These are phyloP conservation scores for Holtermanniella nyarrowii DNA, from an alignment of 768 basidiomycete species.

Conservation along the genomic window DNA sequence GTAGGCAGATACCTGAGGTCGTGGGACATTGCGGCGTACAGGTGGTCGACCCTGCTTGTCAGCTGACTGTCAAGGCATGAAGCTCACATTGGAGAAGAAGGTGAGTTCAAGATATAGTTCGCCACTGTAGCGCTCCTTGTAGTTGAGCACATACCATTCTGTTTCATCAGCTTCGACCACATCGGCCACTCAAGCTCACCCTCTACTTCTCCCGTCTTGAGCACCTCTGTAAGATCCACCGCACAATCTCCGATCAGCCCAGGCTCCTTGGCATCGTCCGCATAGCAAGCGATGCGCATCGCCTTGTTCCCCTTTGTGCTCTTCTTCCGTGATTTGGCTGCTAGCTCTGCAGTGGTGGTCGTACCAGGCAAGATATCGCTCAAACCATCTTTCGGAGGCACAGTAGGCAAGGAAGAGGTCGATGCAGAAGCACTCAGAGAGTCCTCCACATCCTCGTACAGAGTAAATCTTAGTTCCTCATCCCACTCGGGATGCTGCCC, in stretches of 20 bases:
- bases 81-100: constrained; percentile 58
- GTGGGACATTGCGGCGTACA: background rate
- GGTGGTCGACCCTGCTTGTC: background rate
- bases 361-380: constrained; percentile 9
- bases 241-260: constrained; percentile 66
- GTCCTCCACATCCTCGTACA: constrained; percentile 49
- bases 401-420: background rate
- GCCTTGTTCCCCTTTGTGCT: constrained; percentile 41
- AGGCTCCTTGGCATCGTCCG: constrained; percentile 68
- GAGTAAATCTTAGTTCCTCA: constrained; percentile 70
- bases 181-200: constrained; percentile 52
- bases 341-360: constrained; percentile 22
- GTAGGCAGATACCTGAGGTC: constrained; percentile 12
- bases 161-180: too few relatives aligned
- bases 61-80: background rate
- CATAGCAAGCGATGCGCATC: constrained; percentile 66
- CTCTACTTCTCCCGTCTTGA: constrained; percentile 82
- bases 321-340: constrained; percentile 28
- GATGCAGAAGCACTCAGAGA: constrained; percentile 8
- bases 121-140: constrained; percentile 69
- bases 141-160: constrained; percentile 90
- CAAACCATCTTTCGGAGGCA: constrained; percentile 12
- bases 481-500: constrained; percentile 95
- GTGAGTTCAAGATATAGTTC: constrained; percentile 91
- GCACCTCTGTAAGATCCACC: constrained; percentile 65